phyloP scores from a whole-genome alignment of 345 rosid genomes.

The Moricandia moricandioides region DNA sequence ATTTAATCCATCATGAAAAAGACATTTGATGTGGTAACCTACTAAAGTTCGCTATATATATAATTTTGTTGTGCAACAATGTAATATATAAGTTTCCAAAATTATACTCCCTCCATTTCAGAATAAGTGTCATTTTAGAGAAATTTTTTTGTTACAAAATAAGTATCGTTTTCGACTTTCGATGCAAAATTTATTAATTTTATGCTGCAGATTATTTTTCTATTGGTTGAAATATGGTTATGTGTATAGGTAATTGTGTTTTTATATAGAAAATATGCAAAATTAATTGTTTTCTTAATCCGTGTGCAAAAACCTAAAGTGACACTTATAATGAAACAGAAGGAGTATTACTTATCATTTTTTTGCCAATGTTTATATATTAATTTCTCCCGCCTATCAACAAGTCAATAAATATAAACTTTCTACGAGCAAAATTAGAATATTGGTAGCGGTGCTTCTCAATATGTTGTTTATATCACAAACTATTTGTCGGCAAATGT shows the following conservation, averaged over 20 bases:
- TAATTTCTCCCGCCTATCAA: background rate
- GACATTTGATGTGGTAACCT: constrained; percentile 43
- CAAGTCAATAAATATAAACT: constrained; percentile 9
- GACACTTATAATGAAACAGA: no score
- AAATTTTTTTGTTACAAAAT: no score
- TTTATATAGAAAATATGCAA: no score
- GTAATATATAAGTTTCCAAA: background rate
- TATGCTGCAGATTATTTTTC: no score
- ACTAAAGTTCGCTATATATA: constrained; percentile 20
- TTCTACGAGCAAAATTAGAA: background rate
- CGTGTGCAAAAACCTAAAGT: no score
- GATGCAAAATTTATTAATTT: no score
- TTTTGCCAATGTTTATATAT: background rate
- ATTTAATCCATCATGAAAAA: constrained; percentile 37
- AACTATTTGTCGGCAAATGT: constrained; percentile 38
- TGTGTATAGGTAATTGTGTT: no score
- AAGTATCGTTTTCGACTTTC: no score
- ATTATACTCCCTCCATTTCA: no score
- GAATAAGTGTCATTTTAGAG: no score
- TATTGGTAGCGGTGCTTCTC: background rate
- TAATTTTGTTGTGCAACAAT: background rate
- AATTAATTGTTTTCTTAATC: no score
- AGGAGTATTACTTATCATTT: background rate
- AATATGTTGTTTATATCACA: background rate
- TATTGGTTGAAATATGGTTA: no score